Percentiles rank a stretch among this genome's conserved stretches.
Conservation (phyloP, 768 basidiomycete genomes). For the Agaricus bisporus region DNA sequence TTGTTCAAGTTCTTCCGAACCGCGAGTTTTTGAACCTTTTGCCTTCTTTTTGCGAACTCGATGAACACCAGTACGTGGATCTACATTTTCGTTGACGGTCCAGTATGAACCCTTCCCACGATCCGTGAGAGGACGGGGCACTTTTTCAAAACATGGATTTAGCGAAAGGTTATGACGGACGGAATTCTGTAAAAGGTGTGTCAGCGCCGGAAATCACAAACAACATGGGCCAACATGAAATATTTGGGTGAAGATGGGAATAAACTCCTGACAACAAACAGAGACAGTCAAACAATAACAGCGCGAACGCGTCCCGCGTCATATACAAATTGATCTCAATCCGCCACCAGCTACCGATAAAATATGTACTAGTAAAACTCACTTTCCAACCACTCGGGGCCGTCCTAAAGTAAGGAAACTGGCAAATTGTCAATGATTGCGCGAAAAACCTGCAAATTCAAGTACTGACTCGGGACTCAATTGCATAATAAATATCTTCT, state of each 20-base stretch:
- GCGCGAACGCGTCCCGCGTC: constrained; percentile 46
- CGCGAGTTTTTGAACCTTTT: constrained; percentile 44
- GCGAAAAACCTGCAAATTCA: constrained; percentile 4
- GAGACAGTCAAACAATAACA: constrained; percentile 60
- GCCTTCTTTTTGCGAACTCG: constrained; percentile 84
- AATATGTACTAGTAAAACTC: constrained; percentile 23
- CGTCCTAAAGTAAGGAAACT: constrained; percentile 87
- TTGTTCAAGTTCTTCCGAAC: constrained; percentile 50
- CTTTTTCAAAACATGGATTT: constrained; percentile 89
- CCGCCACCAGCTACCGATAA: constrained; percentile 8
- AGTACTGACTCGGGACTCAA: constrained; percentile 73
- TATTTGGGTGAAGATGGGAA: constrained; percentile 24
- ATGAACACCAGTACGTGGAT: constrained; percentile 85
- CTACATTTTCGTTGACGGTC: constrained; percentile 88
- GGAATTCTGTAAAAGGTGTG: constrained; percentile 56
- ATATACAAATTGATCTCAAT: constrained; percentile 16
- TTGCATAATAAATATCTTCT: constrained; percentile 90
- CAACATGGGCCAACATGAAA: constrained; percentile 17
- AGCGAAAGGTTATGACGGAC: constrained; percentile 87
- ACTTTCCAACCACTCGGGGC: constrained; percentile 94
- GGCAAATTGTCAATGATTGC: constrained; percentile 14
- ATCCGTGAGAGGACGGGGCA: constrained; percentile 85
- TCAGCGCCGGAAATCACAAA: constrained; percentile 19
- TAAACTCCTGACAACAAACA: constrained; percentile 52
- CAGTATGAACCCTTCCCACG: constrained; percentile 89